Conservation (phyloP, 345 rosid genomes). For the Gynandropsis gynandra region DNA sequence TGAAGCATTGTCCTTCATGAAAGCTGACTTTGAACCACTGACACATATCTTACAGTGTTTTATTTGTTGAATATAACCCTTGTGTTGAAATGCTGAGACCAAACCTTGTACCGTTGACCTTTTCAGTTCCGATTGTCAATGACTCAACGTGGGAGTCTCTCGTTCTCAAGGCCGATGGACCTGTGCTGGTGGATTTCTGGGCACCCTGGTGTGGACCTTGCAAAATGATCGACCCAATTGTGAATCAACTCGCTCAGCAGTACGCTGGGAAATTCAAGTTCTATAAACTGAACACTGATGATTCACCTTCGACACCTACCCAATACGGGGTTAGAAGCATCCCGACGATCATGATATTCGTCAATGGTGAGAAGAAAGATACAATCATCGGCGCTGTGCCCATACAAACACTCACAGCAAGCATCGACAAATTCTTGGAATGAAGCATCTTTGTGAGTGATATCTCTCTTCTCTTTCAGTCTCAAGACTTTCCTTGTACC, state of each 20-base stretch:
- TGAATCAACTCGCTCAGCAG: constrained; percentile 45
- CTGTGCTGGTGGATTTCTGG: constrained; percentile 56
- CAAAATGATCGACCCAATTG: constrained; percentile 45
- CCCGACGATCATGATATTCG: constrained; percentile 54
- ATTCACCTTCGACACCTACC: constrained; percentile 42
- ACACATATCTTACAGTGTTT: too few species aligned
- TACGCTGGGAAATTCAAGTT: constrained; percentile 44
- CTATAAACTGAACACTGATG: constrained; percentile 47
- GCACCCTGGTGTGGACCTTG: constrained; percentile 72
- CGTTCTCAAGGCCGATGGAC: constrained; percentile 45
- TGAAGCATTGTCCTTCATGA: constrained; percentile 1
- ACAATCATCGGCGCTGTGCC: constrained; percentile 50
- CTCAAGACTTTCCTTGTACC: background rate
- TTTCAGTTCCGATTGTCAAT: constrained; percentile 42
- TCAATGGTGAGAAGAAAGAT: constrained; percentile 50
- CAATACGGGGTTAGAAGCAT: constrained; percentile 47
- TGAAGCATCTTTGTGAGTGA: constrained; percentile 17
- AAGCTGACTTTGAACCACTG: too few species aligned
- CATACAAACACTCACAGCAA: constrained; percentile 37
- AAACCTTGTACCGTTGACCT: background rate
- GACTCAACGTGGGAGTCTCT: constrained; percentile 50
- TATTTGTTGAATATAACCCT: too few species aligned
- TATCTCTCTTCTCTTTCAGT: constrained; percentile 14
- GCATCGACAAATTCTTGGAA: constrained; percentile 48
- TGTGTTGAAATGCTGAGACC: too few species aligned